Evolutionary conservation across 108 stramenopile species (phyloP).

Genomic region (Skeletonema grethae): DNA sequence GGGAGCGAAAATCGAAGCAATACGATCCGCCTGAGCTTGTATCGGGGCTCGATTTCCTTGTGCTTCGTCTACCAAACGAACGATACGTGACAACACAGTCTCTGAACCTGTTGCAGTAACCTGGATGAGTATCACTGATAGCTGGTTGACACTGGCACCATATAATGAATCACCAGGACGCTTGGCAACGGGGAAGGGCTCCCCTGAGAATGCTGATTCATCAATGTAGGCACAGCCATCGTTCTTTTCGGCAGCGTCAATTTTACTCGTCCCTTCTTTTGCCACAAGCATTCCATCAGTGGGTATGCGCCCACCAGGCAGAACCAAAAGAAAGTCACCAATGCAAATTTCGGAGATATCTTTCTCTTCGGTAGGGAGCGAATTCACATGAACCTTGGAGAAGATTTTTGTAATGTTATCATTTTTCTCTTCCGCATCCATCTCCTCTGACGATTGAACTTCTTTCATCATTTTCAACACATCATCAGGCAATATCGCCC

Average conservation of each 20-base stretch:
- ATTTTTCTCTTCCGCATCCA: slow-evolving; percentile 17
- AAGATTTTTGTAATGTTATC: slow-evolving; percentile 25
- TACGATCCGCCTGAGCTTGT: slow-evolving; percentile 88
- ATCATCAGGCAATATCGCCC: slow-evolving; percentile 25
- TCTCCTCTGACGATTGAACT: slow-evolving; percentile 11
- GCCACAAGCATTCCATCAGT: slow-evolving; percentile 75
- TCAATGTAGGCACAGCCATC: slow-evolving; percentile 66
- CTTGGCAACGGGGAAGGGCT: slow-evolving; percentile 89
- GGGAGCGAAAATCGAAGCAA: slow-evolving; percentile 93
- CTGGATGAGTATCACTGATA: slow-evolving; percentile 66
- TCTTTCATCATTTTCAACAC: slow-evolving; percentile 14
- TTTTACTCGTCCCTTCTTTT: slow-evolving; percentile 15
- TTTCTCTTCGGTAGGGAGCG: slow-evolving; percentile 56
- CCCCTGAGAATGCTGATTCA: slow-evolving; percentile 93
- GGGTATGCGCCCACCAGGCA: slow-evolving; percentile 78
- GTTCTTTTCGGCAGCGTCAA: neutral
- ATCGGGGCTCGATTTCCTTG: slow-evolving; percentile 93
- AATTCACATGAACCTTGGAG: slow-evolving; percentile 39
- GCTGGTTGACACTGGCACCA: slow-evolving; percentile 81
- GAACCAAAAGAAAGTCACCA: slow-evolving; percentile 74
- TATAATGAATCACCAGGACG: slow-evolving; percentile 56
- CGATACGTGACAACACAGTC: slow-evolving; percentile 81
- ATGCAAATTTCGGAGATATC: slow-evolving; percentile 48
- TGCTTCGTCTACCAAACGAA: slow-evolving; percentile 92
- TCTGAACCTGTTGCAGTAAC: slow-evolving; percentile 80